A percentile compares a stretch with the other conserved stretches of the same genome.
Evolutionary conservation across 345 rosid genomes (phyloP).

Genomic region (Syzygium grande): DNA sequence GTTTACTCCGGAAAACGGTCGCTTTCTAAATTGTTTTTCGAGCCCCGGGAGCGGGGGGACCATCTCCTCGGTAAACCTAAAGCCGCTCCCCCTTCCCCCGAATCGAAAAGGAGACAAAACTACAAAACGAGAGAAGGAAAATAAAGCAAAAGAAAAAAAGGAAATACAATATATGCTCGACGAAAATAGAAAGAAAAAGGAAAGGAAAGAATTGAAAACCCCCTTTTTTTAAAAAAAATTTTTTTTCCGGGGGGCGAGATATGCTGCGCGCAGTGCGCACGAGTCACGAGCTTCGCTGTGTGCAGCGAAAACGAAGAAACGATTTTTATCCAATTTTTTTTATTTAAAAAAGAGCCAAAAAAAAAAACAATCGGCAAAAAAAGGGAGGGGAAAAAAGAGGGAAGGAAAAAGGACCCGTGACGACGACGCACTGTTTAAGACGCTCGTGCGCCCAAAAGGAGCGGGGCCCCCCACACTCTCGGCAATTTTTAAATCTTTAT

Average conservation of each 20-base stretch:
- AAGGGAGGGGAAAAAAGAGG: neutral
- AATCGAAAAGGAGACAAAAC: neutral
- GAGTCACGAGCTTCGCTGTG: neutral
- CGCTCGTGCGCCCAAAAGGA: constrained; percentile 12
- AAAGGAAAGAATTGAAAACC: neutral
- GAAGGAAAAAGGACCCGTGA: neutral
- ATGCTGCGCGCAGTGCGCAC: neutral
- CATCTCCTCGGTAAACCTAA: neutral
- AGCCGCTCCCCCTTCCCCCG: neutral
- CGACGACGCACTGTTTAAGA: neutral
- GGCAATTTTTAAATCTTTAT: neutral
- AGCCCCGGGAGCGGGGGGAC: neutral
- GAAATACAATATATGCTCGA: neutral
- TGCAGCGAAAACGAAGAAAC: neutral
- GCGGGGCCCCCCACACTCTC: neutral
- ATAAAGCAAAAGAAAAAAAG: neutral
- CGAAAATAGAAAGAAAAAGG: neutral
- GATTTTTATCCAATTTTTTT: neutral
- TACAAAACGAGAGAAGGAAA: neutral
- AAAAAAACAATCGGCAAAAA: too few relatives aligned
- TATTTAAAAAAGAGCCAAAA: fast-evolving
- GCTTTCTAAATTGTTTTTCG: neutral
- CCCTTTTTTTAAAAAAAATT: neutral
- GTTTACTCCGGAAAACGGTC: neutral
- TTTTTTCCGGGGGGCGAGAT: neutral